Conservation (phyloP, 2,329 filamentous ascomycete genomes). For the Mollisiaceae sp. region DNA sequence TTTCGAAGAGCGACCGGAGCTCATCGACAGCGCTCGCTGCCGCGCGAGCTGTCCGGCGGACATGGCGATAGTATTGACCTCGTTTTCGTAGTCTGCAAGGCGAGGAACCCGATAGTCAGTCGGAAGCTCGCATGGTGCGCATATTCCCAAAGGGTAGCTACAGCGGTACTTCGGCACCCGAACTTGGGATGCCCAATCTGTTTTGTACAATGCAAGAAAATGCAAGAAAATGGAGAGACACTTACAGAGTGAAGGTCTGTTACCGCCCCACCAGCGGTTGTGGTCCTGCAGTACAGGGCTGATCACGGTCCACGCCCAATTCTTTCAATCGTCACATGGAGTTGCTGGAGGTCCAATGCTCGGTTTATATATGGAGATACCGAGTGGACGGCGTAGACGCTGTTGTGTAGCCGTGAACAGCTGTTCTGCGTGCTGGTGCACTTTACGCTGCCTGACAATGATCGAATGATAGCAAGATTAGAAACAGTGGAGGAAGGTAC, state of each 20-base stretch:
- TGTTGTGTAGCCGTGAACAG: slow-evolving; percentile 32
- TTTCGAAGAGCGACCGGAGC: slow-evolving; percentile 56
- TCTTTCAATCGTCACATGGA: slow-evolving; percentile 43
- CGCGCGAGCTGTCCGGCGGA: slow-evolving; percentile 60
- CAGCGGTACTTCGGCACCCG: slow-evolving; percentile 30
- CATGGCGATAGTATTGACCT: slow-evolving; percentile 54
- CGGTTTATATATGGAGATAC: slow-evolving; percentile 30
- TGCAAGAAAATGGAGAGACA: slow-evolving; percentile 24
- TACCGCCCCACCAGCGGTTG: slow-evolving; percentile 39
- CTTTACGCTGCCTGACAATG: slow-evolving; percentile 30
- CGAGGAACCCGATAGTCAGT: slow-evolving; percentile 36
- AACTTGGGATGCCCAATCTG: slow-evolving; percentile 29
- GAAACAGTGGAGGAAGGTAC: slow-evolving; percentile 26
- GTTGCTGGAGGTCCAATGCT: slow-evolving; percentile 34
- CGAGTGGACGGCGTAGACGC: slow-evolving; percentile 32
- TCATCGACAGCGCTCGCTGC: slow-evolving; percentile 64
- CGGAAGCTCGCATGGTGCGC: slow-evolving; percentile 37
- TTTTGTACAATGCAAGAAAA: slow-evolving; percentile 29
- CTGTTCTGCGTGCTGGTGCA: slow-evolving; percentile 34
- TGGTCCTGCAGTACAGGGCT: slow-evolving; percentile 43
- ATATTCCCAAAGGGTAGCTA: slow-evolving; percentile 32
- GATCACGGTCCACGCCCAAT: slow-evolving; percentile 43
- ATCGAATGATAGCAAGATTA: slow-evolving; percentile 31
- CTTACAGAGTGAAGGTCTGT: slow-evolving; percentile 41
- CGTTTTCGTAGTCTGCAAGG: slow-evolving; percentile 37